These are phyloP conservation scores for Isochrysis galbana DNA, from an alignment of 78 protist species.

Conservation along the genomic window DNA sequence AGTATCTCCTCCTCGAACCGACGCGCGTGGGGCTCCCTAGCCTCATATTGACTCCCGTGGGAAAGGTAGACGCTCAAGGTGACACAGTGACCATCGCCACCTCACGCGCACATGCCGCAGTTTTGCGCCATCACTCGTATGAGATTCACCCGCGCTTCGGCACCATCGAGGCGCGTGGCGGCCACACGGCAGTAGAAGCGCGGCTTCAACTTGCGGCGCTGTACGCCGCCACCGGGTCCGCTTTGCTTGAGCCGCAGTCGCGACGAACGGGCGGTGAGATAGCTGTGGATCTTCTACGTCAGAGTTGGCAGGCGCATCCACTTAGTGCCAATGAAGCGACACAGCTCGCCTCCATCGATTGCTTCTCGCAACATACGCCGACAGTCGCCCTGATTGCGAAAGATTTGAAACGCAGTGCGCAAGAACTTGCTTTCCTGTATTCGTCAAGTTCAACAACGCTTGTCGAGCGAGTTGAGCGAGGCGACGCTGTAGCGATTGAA, in stretches of 20 bases:
- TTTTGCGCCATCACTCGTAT: neutral
- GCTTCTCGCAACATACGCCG: too few relatives aligned
- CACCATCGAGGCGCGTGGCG: neutral
- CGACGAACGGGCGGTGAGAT: neutral
- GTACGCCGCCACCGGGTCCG: slow-evolving; percentile 22
- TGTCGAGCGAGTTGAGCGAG: too few relatives aligned
- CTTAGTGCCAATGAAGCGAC: neutral
- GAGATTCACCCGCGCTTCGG: slow-evolving; percentile 20
- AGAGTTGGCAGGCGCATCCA: neutral
- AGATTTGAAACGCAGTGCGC: too few relatives aligned
- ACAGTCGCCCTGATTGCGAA: too few relatives aligned
- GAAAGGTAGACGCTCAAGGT: neutral
- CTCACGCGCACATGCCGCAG: neutral
- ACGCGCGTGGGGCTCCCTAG: neutral
- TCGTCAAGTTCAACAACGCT: too few relatives aligned
- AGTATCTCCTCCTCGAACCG: neutral
- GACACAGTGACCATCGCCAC: neutral
- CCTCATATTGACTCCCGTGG: neutral
- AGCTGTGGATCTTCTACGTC: neutral
- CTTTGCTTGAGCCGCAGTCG: neutral
- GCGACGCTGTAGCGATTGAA: too few relatives aligned
- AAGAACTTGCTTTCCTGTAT: too few relatives aligned
- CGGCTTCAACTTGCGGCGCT: slow-evolving; percentile 24
- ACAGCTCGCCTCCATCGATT: neutral
- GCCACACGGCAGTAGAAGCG: neutral